phyloP scores from a whole-genome alignment of 129 eudicot genomes.

The Tagetes patula region DNA sequence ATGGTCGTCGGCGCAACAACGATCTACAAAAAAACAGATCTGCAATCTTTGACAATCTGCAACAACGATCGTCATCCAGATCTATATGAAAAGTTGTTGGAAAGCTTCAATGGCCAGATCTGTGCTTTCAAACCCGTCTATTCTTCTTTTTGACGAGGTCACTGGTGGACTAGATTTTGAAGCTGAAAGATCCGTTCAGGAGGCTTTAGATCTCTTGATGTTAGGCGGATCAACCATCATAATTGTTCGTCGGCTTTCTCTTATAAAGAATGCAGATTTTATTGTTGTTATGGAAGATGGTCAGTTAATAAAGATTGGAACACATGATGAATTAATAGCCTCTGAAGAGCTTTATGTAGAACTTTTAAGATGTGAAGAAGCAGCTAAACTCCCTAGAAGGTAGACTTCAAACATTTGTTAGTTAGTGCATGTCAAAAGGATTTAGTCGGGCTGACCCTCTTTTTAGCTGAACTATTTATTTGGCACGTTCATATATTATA shows the following conservation, averaged over 20 bases:
- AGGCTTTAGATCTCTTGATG: conserved; percentile 91
- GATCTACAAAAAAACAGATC: too few relatives aligned
- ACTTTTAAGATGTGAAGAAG: conserved; percentile 95
- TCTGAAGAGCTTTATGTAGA: conserved; percentile 90
- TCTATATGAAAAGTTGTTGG: too few relatives aligned
- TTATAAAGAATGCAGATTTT: conserved; percentile 87
- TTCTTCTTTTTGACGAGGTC: conserved; percentile 93
- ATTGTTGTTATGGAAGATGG: conserved; percentile 99
- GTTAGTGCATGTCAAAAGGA: background rate
- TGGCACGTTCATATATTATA: background rate
- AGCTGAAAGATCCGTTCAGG: conserved; percentile 97
- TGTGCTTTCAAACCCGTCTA: conserved; percentile 84
- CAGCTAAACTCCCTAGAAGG: conserved; percentile 98
- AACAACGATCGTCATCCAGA: too few relatives aligned
- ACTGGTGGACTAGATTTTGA: conserved; percentile 99
- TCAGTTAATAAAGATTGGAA: conserved; percentile 89
- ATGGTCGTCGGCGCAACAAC: too few relatives aligned
- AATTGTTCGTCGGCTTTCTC: conserved; percentile 81
- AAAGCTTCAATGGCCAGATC: background rate
- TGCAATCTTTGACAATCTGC: too few relatives aligned
- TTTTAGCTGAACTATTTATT: background rate
- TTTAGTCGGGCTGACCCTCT: background rate
- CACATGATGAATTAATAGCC: conserved; percentile 82
- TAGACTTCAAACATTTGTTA: conserved; percentile 23
- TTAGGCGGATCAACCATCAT: conserved; percentile 88